Percentiles rank a stretch among this genome's conserved stretches.
Evolutionary conservation across 495 filamentous ascomycete species (phyloP).

Genomic region (Neurospora cerealis): DNA sequence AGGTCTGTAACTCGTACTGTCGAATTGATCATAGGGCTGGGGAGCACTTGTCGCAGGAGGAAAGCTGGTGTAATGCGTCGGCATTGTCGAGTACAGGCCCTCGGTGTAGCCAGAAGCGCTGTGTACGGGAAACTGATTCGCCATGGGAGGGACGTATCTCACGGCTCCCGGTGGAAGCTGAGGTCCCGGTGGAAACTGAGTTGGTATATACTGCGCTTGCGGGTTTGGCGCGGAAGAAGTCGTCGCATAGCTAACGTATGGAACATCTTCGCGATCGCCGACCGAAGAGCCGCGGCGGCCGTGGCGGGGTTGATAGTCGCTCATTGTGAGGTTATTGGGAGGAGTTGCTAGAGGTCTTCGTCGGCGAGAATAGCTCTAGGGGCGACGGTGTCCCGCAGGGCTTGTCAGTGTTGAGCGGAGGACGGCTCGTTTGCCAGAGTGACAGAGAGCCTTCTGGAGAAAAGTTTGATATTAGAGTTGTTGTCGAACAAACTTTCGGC

Average conservation of each 20-base stretch:
- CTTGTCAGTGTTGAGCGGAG: not conserved
- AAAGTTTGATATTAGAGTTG: not conserved
- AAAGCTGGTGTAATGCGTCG: not conserved
- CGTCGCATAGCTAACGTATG: not conserved
- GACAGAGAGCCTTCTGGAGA: not conserved
- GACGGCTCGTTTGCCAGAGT: not conserved
- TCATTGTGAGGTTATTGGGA: not conserved
- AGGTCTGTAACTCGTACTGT: not conserved
- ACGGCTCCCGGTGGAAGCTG: not conserved
- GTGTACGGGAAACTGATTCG: not conserved
- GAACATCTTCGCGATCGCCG: not conserved
- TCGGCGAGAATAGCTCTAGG: not conserved
- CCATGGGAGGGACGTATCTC: not conserved
- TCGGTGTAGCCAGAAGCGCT: not conserved
- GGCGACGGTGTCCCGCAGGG: not conserved
- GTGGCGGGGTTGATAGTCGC: not conserved
- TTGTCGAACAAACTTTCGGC: not conserved
- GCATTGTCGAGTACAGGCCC: not conserved
- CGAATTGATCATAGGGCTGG: not conserved
- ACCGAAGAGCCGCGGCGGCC: not conserved
- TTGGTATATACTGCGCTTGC: not conserved
- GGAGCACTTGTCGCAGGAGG: not conserved
- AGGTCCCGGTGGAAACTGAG: not conserved
- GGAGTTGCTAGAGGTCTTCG: not conserved
- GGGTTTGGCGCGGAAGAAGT: not conserved